These are phyloP conservation scores for Blastomyces gilchristii DNA, from an alignment of 2,329 filamentous ascomycete genomes.

Conservation along the genomic window DNA sequence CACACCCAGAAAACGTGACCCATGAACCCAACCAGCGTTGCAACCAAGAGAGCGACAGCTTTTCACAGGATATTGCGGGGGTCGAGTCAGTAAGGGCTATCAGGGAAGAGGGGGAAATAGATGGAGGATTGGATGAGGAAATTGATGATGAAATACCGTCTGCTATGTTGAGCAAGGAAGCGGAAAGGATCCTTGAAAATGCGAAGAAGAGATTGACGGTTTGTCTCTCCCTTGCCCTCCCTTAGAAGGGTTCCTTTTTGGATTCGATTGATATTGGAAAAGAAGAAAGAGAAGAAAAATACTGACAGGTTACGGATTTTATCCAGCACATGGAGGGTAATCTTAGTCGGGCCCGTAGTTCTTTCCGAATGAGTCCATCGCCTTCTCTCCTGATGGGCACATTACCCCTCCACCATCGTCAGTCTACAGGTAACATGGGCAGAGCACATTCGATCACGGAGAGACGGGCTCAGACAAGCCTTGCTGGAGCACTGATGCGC, in stretches of 20 bases:
- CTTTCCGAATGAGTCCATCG: constrained; percentile 47
- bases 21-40: background rate
- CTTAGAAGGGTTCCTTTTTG: background rate
- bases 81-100: constrained; percentile 24
- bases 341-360: constrained; percentile 63
- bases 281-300: background rate
- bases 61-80: constrained; percentile 14
- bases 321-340: constrained; percentile 86
- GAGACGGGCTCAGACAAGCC: constrained; percentile 20
- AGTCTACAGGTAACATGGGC: constrained; percentile 34
- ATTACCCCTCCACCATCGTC: constrained; percentile 27
- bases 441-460: constrained; percentile 33
- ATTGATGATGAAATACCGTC: constrained; percentile 59
- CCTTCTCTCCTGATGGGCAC: constrained; percentile 34
- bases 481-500: constrained; percentile 26
- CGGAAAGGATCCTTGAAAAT: constrained; percentile 84
- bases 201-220: constrained; percentile 83
- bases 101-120: constrained; percentile 31
- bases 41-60: constrained; percentile 4
- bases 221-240: constrained; percentile 29
- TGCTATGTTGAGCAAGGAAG: constrained; percentile 65
- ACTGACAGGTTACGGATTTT: constrained; percentile 1
- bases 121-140: constrained; percentile 49
- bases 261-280: background rate
- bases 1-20: background rate